These are phyloP conservation scores for Dicorynia guianensis DNA, from an alignment of 306 rosid species.

Conservation along the genomic window DNA sequence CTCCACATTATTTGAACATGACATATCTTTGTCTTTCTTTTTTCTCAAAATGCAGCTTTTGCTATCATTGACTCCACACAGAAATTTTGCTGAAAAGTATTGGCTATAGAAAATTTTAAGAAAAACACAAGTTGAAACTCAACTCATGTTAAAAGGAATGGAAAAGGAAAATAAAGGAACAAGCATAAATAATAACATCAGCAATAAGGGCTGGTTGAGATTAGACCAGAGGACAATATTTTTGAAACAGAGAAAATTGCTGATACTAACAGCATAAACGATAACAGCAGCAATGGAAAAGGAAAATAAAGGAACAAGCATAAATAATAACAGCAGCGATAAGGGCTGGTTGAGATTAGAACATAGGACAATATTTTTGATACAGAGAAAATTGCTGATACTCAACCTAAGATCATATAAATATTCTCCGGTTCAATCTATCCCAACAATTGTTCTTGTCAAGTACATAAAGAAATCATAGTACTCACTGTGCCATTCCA, in stretches of 20 bases:
- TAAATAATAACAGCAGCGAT: not conserved
- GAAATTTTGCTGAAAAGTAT: not conserved
- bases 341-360: not conserved
- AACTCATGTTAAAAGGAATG: not conserved
- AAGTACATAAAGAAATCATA: constrained; percentile 31
- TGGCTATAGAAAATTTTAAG: not conserved
- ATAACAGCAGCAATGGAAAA: not conserved
- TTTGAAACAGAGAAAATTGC: constrained; percentile 1
- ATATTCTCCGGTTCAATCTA: constrained; percentile 33
- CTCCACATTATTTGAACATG: no score
- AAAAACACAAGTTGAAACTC: not conserved
- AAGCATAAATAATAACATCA: not conserved
- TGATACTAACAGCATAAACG: constrained; percentile 4
- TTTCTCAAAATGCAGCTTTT: not conserved
- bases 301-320: constrained; percentile 1
- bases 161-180: not conserved
- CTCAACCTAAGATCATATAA: constrained; percentile 21
- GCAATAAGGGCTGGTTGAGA: not conserved
- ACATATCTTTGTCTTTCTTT: no score
- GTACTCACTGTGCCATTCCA: constrained; percentile 98
- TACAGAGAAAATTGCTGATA: constrained; percentile 19
- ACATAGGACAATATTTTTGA: not conserved
- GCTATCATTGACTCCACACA: not conserved
- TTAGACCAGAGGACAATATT: not conserved
- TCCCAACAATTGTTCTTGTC: constrained; percentile 26